A percentile compares a stretch with the other conserved stretches of the same genome.
phyloP scores from a whole-genome alignment of 768 basidiomycete species.

The Cystobasidium ongulense region DNA sequence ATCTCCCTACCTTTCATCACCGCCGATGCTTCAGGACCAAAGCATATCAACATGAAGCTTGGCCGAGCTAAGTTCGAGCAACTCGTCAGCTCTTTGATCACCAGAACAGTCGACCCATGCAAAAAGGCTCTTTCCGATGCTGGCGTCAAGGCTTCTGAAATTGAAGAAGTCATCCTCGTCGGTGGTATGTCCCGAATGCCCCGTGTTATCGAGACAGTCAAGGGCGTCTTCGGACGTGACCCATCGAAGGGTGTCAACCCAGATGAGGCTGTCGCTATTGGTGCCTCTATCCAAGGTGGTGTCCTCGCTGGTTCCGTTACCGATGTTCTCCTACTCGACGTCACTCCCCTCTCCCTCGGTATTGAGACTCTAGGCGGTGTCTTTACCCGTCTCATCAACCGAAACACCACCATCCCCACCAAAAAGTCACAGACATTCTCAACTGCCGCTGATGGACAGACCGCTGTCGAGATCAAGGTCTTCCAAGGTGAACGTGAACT shows the following conservation, averaged over 20 bases:
- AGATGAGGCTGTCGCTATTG: conserved; percentile 97
- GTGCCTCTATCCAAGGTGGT: conserved; percentile 96
- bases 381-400: conserved; percentile 93
- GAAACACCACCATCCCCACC: conserved; percentile 98
- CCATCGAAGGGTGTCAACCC: conserved; percentile 99
- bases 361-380: conserved; percentile 86
- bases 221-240: conserved; percentile 85
- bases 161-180: conserved; percentile 94
- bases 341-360: conserved; percentile 93
- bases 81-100: conserved; percentile 70
- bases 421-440: conserved; percentile 99
- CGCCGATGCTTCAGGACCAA: conserved; percentile 84
- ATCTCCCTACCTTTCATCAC: conserved; percentile 98
- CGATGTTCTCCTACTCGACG: conserved; percentile 79
- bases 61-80: conserved; percentile 81
- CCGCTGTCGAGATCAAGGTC: conserved; percentile 99
- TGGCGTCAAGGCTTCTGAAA: conserved; percentile 80
- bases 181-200: conserved; percentile 99
- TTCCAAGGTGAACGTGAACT: conserved; percentile 99
- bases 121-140: conserved; percentile 94
- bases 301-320: conserved; percentile 93
- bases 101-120: conserved; percentile 88
- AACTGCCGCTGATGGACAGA: conserved; percentile 96
- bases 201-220: conserved; percentile 84
- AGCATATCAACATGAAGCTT: conserved; percentile 91